These are phyloP conservation scores for Alternaria triticina DNA, from an alignment of 2,329 filamentous ascomycete genomes.

Conservation along the genomic window DNA sequence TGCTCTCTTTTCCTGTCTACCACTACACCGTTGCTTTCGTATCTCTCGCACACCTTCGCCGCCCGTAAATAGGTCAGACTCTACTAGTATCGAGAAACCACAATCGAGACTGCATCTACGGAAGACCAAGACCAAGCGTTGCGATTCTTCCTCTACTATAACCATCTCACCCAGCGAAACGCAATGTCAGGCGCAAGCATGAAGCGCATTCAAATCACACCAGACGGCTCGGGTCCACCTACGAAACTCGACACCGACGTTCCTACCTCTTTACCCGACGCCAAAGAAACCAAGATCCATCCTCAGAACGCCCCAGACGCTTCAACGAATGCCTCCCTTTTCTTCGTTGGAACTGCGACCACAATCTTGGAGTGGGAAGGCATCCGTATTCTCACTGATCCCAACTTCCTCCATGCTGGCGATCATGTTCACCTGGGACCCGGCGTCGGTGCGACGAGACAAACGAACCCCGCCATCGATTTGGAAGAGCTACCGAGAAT, in stretches of 20 bases:
- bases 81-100: neutral
- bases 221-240: constrained; percentile 45
- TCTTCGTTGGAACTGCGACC: constrained; percentile 64
- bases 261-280: constrained; percentile 48
- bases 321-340: constrained; percentile 54
- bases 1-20: constrained; percentile 35
- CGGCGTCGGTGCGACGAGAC: constrained; percentile 62
- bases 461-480: constrained; percentile 66
- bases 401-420: constrained; percentile 66
- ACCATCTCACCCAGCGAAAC: neutral
- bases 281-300: constrained; percentile 55
- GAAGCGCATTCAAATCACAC: constrained; percentile 52
- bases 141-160: neutral
- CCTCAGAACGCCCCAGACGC: constrained; percentile 48
- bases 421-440: constrained; percentile 72
- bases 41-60: constrained; percentile 9
- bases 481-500: constrained; percentile 65
- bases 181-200: constrained; percentile 31
- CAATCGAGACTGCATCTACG: neutral
- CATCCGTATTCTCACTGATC: constrained; percentile 61
- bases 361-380: constrained; percentile 63
- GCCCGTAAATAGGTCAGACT: constrained; percentile 1
- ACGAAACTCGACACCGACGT: constrained; percentile 47
- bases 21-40: constrained; percentile 28
- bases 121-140: neutral